Evolutionary conservation across 805 yeast genomes (phyloP).

Genomic region (Nakazawaea laoshanensis): DNA sequence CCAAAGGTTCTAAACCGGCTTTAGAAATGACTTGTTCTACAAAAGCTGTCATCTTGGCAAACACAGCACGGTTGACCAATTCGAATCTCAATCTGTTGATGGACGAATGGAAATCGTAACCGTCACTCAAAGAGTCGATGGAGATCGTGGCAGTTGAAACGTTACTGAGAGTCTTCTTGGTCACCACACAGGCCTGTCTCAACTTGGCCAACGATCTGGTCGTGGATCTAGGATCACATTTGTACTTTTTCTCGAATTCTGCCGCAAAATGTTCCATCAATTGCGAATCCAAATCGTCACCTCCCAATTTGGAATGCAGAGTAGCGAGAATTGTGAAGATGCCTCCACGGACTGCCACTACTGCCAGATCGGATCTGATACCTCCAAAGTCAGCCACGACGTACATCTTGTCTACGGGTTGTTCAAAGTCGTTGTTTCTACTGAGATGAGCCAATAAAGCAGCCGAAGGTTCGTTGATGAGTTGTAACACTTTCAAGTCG

Average conservation of each 20-base stretch:
- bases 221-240: constrained; percentile 70
- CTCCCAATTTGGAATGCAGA: constrained; percentile 82
- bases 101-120: constrained; percentile 86
- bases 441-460: constrained; percentile 78
- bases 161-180: constrained; percentile 88
- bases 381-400: constrained; percentile 98
- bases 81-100: constrained; percentile 93
- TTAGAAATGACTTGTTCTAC: constrained; percentile 67
- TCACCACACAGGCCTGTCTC: constrained; percentile 69
- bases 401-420: constrained; percentile 59
- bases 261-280: constrained; percentile 79
- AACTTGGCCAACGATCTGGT: constrained; percentile 87
- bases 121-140: constrained; percentile 90
- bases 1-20: constrained; percentile 79
- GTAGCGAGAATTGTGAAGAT: constrained; percentile 83
- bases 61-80: constrained; percentile 71
- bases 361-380: constrained; percentile 91
- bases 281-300: constrained; percentile 74
- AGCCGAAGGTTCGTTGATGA: constrained; percentile 87
- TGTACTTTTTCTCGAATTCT: constrained; percentile 87
- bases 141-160: constrained; percentile 86
- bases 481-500: constrained; percentile 75
- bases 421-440: constrained; percentile 35
- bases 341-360: constrained; percentile 90
- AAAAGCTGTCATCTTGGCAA: constrained; percentile 68